Evolutionary conservation across 1,284 basidiomycete genomes (phyloP), one percentile per base, ranked within the genome.

Genomic region (Rhodotorula sp.): DNA sequence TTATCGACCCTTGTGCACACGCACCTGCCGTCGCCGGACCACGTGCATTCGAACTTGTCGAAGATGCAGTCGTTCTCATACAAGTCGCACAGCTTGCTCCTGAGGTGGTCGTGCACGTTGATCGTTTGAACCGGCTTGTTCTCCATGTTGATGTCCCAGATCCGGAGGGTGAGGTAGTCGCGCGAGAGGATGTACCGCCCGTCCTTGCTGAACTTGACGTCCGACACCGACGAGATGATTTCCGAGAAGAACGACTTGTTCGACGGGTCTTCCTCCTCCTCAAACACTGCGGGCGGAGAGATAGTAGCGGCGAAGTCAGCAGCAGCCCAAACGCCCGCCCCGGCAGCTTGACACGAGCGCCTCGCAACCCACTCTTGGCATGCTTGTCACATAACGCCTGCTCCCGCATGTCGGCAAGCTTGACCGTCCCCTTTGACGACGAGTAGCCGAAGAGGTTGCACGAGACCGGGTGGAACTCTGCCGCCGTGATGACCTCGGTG

Each of bases 31-130:
- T 95, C 91, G 48, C 94, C 94, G 75, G 91, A 90, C 88, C 93
- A 96, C 36, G 92, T 90, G 80, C 94, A 96, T 82, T 97, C 96
- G 77, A 99, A 99, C 82, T 99, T 99, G 85, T 99, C 96, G 81
- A 99, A 99, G 80, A 99, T 99, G 82, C 95, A 98, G 81, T 99
- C 96, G 79, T 99, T 99, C 84, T 99, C 96, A 80, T 99, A 99
- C 73, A 99, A 82, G 81, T 99, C 96, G 82, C 96, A 99, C 19
- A 99, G 87, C 82, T 99, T 99, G 68, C 92, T 91, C 64, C 95
- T 89, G 53, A 99, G 85, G 81, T 99, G 96, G 78, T 99, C 96
- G 79, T 99, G 96, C 77, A 99, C 99, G 66, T 92, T 91, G 81
- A 99, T 99, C 11, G 94, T 98, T 84, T 96, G 96, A 72, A 99